phyloP scores from a whole-genome alignment of 2,329 filamentous ascomycete species.

The Microthyrium microscopicum region DNA sequence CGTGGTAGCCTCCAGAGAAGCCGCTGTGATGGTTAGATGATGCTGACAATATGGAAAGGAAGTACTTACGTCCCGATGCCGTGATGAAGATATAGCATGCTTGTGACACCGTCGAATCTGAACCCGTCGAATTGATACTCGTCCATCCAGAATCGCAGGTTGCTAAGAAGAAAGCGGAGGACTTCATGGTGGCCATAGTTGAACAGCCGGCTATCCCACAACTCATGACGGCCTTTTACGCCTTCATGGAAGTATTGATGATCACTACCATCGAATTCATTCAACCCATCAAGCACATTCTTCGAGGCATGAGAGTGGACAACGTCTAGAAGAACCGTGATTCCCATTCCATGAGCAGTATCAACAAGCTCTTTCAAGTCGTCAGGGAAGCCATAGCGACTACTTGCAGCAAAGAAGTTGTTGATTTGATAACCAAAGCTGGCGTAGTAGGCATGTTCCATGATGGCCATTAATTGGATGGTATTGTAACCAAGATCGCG shows the following conservation, averaged over 20 bases:
- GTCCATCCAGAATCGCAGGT: conserved; percentile 97
- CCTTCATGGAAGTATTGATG: conserved; percentile 93
- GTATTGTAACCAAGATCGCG: conserved; percentile 85
- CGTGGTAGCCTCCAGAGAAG: conserved; percentile 94
- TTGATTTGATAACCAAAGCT: conserved; percentile 99
- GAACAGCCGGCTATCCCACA: conserved; percentile 94
- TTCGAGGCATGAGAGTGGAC: conserved; percentile 97
- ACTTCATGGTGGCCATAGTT: conserved; percentile 96
- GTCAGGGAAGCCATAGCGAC: conserved; percentile 82
- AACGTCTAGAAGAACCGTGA: conserved; percentile 83
- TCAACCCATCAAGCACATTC: conserved; percentile 87
- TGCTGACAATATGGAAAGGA: background rate
- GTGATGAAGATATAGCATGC: conserved; percentile 93
- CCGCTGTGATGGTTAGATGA: conserved; percentile 39
- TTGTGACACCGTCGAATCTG: conserved; percentile 94
- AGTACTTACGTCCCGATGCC: conserved; percentile 79
- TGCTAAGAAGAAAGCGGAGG: conserved; percentile 85
- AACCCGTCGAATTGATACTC: conserved; percentile 95
- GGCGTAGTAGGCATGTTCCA: conserved; percentile 99
- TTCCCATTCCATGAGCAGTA: conserved; percentile 77
- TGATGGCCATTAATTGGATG: conserved; percentile 96
- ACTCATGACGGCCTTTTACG: conserved; percentile 66
- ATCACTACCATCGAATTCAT: conserved; percentile 89
- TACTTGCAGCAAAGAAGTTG: conserved; percentile 95
- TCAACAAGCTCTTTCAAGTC: conserved; percentile 95